Evolutionary conservation across 2,329 filamentous ascomycete species (phyloP), one percentile per base, ranked within the genome.

Genomic region (Boeremia exigua): DNA sequence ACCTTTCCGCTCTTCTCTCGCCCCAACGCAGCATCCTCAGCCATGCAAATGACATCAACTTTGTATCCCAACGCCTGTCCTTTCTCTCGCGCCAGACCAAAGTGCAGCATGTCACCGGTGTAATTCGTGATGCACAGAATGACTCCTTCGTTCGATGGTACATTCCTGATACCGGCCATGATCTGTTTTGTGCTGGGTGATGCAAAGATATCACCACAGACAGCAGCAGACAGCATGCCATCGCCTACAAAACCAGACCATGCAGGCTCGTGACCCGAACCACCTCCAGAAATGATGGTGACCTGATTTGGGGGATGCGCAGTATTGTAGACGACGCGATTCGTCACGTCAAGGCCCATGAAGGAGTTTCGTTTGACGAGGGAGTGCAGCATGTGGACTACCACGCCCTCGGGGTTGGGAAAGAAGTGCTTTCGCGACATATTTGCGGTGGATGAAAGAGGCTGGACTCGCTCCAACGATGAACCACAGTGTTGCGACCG

Each of bases 351-450:
- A 51, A 82, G 77, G 8, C 70, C 74, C 65, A 76, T 72, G 59
- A 75, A 70, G 3, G 62, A 59, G 54, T 83, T 82, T 7, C 80
- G 72, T 2, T 77, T 68, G 28, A 80, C 77, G 17, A 84, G 70
- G 4, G 79, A 79, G 39, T 78, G 76, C 19, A 83, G 75, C 37
- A 79, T 79, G 46, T 78, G 75, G n/a, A 79, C 71, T 1, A 84
- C 81, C 14, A 84, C 77, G 53, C 80, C 80, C 56, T 80, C 76
- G 15, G 80, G 80, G 47, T 76, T 77, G 29, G 78, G 75, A 58
- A 84, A 84, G 71, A 83, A 84, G 66, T 84, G 81, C 70, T 83
- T 84, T 25, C 79, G 76, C 30, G 80, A 82, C 81, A 84, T 84
- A 9, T 23, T 53, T 39, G 37, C 38, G 8, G 17, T 47, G 10